These are phyloP conservation scores for Globisporangium polare DNA, from an alignment of 352 stramenopile genomes.

Conservation along the genomic window DNA sequence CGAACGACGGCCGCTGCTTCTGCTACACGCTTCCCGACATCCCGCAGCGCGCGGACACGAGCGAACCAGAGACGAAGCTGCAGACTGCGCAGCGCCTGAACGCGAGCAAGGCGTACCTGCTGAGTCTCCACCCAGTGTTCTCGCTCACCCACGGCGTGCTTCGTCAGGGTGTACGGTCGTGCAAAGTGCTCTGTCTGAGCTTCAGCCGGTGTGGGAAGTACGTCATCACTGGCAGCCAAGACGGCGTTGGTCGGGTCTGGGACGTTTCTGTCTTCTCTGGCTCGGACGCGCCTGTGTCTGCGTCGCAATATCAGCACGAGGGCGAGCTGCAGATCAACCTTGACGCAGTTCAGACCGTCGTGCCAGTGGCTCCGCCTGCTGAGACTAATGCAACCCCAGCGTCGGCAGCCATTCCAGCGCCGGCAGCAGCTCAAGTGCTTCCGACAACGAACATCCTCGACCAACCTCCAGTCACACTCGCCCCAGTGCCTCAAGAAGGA, in stretches of 20 bases:
- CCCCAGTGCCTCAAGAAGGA: not conserved
- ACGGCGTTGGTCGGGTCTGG: conserved; percentile 92
- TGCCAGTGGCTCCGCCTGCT: not conserved
- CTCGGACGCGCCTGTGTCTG: conserved; percentile 38
- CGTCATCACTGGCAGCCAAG: conserved; percentile 91
- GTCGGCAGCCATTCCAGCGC: not conserved
- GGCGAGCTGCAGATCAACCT: conserved; percentile 27
- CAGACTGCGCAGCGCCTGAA: conserved; percentile 77
- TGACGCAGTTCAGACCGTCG: not conserved
- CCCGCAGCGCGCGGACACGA: conserved; percentile 22
- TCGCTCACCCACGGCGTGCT: conserved; percentile 59
- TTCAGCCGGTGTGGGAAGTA: conserved; percentile 84
- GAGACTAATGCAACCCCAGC: not conserved
- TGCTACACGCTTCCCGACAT: conserved; percentile 89
- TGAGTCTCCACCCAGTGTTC: conserved; percentile 78
- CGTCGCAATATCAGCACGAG: conserved; percentile 49
- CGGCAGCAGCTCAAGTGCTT: not conserved
- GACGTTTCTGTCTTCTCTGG: conserved; percentile 56
- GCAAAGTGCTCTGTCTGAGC: conserved; percentile 69
- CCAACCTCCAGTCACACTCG: not conserved
- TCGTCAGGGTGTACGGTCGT: conserved; percentile 49
- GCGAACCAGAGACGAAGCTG: conserved; percentile 54
- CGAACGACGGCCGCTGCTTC: conserved; percentile 90
- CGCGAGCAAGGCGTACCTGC: conserved; percentile 64
- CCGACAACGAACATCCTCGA: not conserved